Conservation (phyloP, 306 rosid genomes). For the Lathyrus oleraceus region DNA sequence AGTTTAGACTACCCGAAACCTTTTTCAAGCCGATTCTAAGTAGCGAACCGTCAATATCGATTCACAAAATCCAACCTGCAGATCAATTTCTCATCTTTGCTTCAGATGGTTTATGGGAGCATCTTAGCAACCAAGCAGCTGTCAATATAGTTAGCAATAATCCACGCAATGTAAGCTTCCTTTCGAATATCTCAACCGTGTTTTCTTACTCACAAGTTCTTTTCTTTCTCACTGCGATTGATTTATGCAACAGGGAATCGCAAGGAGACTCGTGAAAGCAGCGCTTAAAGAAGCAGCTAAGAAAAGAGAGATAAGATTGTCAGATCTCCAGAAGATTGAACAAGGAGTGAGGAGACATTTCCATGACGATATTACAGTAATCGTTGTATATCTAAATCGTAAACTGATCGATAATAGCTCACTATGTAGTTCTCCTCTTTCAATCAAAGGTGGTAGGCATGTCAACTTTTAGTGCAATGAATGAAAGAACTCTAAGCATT, state of each 20-base stretch:
- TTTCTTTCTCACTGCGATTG: background rate
- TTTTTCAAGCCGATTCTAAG: conserved; percentile 71
- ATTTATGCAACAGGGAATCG: conserved; percentile 63
- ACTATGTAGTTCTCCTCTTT: conserved; percentile 47
- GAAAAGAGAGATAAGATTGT: conserved; percentile 73
- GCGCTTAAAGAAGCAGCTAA: conserved; percentile 83
- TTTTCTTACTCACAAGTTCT: background rate
- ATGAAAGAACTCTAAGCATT: conserved; percentile 14
- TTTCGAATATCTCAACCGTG: background rate
- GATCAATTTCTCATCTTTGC: conserved; percentile 81
- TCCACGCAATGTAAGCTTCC: conserved; percentile 58
- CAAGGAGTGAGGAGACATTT: conserved; percentile 82
- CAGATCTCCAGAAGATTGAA: conserved; percentile 71
- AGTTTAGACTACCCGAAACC: conserved; percentile 65
- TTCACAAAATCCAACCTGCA: conserved; percentile 55
- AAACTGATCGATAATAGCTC: conserved; percentile 43
- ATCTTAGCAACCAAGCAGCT: conserved; percentile 75
- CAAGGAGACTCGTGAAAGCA: conserved; percentile 50
- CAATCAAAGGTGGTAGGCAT: conserved; percentile 60
- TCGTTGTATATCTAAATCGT: conserved; percentile 66
- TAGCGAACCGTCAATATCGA: conserved; percentile 62
- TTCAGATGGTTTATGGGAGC: conserved; percentile 95
- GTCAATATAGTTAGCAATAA: conserved; percentile 63
- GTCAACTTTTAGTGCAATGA: conserved; percentile 39
- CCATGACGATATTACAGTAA: conserved; percentile 76